Base-by-base conservation (phyloP, 352 stramenopile species). In the Globisporangium barbulae region DNA sequence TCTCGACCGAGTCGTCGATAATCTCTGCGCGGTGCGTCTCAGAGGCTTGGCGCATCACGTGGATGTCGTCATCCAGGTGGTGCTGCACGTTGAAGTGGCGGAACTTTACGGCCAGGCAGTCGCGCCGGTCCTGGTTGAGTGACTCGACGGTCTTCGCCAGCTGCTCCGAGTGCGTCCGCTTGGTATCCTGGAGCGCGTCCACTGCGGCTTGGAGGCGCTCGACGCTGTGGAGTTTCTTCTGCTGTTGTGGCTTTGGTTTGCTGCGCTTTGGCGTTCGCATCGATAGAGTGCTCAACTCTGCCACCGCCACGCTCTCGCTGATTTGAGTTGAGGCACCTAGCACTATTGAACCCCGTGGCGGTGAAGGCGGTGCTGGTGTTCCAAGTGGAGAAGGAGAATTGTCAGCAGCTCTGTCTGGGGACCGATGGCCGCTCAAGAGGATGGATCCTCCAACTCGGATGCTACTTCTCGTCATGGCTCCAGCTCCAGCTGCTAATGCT, bases 71-170 rank as follows among this genome's bases (percentile, higher is more conserved):
- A 8, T 69, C 47, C 22, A 78, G 48, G 47, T 87, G 70, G 30
- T 71, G 65, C 12, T 71, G 54, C 22, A 86, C 61, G 21, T 58
- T 17, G 15, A 90, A 72, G 41, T 74, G 72, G 44, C 71, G 61
- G 65, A 79, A 89, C 60, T 93, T 91, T 45, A 66, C 31, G 2
- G 65, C 58, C 28, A 93, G 61, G 58, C 81, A 90, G 33, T 86
- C 69, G 41, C 68, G 72, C 8, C 84, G 79, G 59, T 85, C 77
- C 13, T 89, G 68, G 9, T 79, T 68, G 7, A 93, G 75, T 0
- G 68, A 53, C 39, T 71, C 61, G 25, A 93, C 59, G 0, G 76
- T 68, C 15, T 74, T 74, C 13, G 73, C 66, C 9, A 93, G 63
- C 1, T 68, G 55, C 31, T 66, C 54, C 0, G 78, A 71, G 25